A percentile compares a stretch with the other conserved stretches of the same genome.
phyloP scores from a whole-genome alignment of 2,329 filamentous ascomycete species.

The Gaeumannomyces tritici region DNA sequence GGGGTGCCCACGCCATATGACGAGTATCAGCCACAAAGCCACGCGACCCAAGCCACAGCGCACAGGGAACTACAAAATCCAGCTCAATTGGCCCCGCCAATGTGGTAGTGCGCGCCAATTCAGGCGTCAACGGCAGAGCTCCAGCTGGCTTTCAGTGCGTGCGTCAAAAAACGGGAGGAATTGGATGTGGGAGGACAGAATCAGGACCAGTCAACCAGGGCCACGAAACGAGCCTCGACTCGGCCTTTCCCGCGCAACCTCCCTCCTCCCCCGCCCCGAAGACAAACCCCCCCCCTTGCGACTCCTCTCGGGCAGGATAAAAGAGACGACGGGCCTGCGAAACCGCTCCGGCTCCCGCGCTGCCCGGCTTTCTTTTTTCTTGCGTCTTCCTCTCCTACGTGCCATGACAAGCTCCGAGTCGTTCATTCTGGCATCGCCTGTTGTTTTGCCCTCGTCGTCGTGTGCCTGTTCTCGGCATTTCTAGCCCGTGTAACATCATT shows the following conservation, averaged over 20 bases:
- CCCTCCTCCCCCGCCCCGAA: background rate
- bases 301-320: background rate
- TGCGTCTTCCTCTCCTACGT: background rate
- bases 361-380: background rate
- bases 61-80: background rate
- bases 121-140: background rate
- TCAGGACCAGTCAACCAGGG: background rate
- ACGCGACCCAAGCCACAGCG: background rate
- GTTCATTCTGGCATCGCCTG: slow-evolving; percentile 1
- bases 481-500: background rate
- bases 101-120: background rate
- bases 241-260: background rate
- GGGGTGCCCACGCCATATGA: background rate
- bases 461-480: background rate
- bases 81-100: background rate
- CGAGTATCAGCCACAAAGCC: background rate
- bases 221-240: background rate
- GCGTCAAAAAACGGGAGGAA: background rate
- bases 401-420: slow-evolving; percentile 6
- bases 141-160: background rate
- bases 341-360: background rate
- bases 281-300: background rate
- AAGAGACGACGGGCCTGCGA: background rate
- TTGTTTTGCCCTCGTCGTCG: background rate
- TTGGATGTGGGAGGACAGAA: background rate